Evolutionary conservation across 805 yeast genomes (phyloP), one percentile per base, ranked within the genome.

Genomic region (Yamadazyma philogaea): DNA sequence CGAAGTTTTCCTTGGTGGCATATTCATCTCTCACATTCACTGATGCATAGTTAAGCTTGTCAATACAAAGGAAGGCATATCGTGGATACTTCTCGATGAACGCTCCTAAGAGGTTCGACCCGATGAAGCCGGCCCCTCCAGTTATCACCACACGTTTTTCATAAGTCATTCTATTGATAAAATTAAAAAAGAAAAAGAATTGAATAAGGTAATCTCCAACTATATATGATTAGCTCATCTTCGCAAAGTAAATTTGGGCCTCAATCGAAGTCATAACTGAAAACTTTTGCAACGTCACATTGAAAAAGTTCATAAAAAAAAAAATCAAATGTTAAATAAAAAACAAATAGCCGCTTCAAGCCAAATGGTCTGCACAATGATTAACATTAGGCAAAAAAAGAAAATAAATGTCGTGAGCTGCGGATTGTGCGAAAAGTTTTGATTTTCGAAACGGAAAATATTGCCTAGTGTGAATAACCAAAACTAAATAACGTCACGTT

Each of bases 51-150:
- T 63, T 67, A 15, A 77, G 52, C 37, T 66, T 66, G 48, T 78
- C 82, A 22, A 72, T 54, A 46, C 80, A 74, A 1, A 69, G 54
- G 27, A 78, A 68, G 7, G 49, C 51, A 45, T 59, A 58, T 6
- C 50, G 27, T 1, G 68, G 66, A 40, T 61, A 55, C 19, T 47
- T 44, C 3, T 37, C 20, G 1, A 68, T 66, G 39, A 72, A 53
- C 40, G 59, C 55, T 8, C 67, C 59, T 11, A 72, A 60, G 36
- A 72, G 60, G 61, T 77, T 69, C 1, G 78, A 72, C 3, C 81
- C 82, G 45, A 78, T 70, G 46, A 78, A 78, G 1, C 83, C 83
- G 5, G 78, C 77, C 1, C 81, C 82, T 6, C 82, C 82, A 6
- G 82, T 72, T 4, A 78, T 71, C 22, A 77, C 56, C 8, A 75